A percentile compares a stretch with the other conserved stretches of the same genome.
Conservation (phyloP, 192 early-diverging fungal genomes). For the Haplosporangium gracile region DNA sequence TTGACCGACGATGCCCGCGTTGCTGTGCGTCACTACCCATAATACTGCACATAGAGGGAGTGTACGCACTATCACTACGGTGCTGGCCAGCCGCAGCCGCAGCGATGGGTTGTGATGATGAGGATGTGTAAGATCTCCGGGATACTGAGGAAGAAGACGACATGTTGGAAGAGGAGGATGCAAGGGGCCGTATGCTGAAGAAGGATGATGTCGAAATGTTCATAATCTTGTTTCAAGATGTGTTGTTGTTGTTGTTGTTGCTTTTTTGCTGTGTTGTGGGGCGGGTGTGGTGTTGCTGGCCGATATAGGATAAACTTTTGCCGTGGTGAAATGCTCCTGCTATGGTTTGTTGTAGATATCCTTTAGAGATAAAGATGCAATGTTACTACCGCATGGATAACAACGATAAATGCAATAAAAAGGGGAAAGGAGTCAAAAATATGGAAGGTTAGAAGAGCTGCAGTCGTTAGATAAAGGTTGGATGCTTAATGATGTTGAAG, state of each 20-base stretch:
- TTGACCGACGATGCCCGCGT: neutral
- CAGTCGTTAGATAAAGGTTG: neutral
- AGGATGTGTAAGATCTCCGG: constrained; percentile 4
- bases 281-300: too few species aligned
- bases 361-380: too few species aligned
- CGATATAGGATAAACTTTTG: neutral
- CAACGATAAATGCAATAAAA: neutral
- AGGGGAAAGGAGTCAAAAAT: neutral
- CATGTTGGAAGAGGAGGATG: neutral
- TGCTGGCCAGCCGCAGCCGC: neutral
- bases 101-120: neutral
- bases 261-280: too few species aligned
- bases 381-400: neutral
- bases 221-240: neutral
- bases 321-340: neutral
- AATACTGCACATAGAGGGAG: neutral
- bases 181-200: neutral
- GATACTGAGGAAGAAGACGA: neutral
- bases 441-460: neutral
- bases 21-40: neutral
- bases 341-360: neutral
- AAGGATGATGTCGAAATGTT: neutral
- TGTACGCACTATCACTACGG: neutral
- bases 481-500: neutral
- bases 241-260: too few species aligned